Evolutionary conservation across 148 eudicot genomes (phyloP).

Genomic region (Euryodendron excelsum): DNA sequence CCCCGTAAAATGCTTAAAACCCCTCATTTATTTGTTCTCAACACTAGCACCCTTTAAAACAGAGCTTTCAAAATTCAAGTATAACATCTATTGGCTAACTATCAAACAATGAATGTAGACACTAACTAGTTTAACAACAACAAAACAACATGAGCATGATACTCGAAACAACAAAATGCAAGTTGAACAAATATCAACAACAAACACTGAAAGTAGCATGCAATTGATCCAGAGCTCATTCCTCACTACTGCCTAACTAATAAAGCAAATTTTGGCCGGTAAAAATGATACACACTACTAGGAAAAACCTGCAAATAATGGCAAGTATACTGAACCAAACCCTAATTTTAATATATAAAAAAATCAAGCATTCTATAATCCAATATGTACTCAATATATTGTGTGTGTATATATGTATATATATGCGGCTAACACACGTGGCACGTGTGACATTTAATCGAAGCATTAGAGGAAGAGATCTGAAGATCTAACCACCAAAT

Average conservation of each 20-base stretch:
- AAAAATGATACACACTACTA: background rate
- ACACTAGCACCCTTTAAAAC: background rate
- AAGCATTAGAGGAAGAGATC: background rate
- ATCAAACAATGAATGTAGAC: background rate
- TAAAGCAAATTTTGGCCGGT: background rate
- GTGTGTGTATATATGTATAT: no score
- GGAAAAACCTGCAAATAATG: background rate
- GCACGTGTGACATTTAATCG: no score
- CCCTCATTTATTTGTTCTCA: background rate
- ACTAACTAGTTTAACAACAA: background rate
- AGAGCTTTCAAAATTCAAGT: background rate
- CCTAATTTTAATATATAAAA: background rate
- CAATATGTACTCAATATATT: background rate
- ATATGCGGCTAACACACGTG: no score
- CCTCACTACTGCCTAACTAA: background rate
- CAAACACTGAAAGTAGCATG: background rate
- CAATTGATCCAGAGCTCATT: background rate
- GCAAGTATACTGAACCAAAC: background rate
- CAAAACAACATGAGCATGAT: background rate
- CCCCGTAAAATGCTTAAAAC: no score
- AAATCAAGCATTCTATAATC: background rate
- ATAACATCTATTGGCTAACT: background rate
- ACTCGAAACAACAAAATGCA: background rate
- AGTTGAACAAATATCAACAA: background rate
- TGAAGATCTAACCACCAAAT: background rate